These are phyloP conservation scores for Claviceps citrina DNA, from an alignment of 2,329 filamentous ascomycete genomes.

Conservation along the genomic window DNA sequence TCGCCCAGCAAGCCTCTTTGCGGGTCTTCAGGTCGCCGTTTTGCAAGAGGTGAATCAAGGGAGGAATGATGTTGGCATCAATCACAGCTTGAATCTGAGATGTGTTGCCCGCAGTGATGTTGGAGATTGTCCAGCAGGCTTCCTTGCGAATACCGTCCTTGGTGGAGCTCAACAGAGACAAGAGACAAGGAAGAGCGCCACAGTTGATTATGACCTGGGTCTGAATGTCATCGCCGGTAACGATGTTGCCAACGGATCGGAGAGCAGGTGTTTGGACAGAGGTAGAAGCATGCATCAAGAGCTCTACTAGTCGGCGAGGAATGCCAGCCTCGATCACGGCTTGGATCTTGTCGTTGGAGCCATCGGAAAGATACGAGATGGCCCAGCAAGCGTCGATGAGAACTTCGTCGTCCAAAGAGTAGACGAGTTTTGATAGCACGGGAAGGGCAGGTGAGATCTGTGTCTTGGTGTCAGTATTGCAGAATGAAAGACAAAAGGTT, in stretches of 20 bases:
- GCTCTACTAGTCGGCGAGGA: conserved; percentile 85
- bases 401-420: conserved; percentile 95
- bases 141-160: conserved; percentile 99
- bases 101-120: conserved; percentile 96
- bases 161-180: conserved; percentile 85
- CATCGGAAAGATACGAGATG: conserved; percentile 95
- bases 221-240: conserved; percentile 95
- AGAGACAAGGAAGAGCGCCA: conserved; percentile 77
- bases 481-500: neutral
- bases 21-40: conserved; percentile 98
- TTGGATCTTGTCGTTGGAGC: conserved; percentile 98
- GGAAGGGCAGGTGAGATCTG: conserved; percentile 90
- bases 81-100: conserved; percentile 94
- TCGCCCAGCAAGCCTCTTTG: conserved; percentile 99
- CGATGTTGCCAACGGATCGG: conserved; percentile 94
- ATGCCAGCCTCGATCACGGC: conserved; percentile 97
- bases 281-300: conserved; percentile 95
- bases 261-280: conserved; percentile 96
- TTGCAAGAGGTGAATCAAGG: conserved; percentile 85
- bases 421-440: conserved; percentile 91
- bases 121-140: conserved; percentile 99
- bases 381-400: conserved; percentile 99
- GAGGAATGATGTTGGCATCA: conserved; percentile 91
- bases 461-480: conserved; percentile 1
- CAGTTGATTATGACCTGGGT: conserved; percentile 99